Conservation (phyloP, 73 alveolate genomes). For the Tetrahymena borealis region DNA sequence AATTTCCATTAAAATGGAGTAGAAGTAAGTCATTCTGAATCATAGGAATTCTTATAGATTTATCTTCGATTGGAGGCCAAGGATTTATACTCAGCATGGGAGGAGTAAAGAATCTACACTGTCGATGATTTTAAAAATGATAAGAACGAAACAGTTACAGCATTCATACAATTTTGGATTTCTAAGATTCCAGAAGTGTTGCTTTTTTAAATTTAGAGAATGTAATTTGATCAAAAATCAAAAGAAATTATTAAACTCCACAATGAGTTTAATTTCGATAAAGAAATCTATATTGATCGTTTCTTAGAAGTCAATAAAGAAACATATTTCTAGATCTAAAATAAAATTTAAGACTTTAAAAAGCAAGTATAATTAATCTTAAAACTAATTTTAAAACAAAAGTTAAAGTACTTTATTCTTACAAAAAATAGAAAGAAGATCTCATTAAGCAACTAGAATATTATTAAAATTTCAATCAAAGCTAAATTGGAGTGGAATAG, state of each 20-base stretch:
- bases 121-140: conserved; percentile 50
- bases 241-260: conserved; percentile 38
- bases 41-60: neutral
- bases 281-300: conserved; percentile 64
- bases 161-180: conserved; percentile 49
- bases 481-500: no score
- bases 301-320: conserved; percentile 50
- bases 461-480: no score
- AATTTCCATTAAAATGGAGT: neutral
- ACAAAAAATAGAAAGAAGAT: no score
- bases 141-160: conserved; percentile 28
- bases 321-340: conserved; percentile 25
- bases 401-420: no score
- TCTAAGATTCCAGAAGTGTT: conserved; percentile 49
- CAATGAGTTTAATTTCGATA: conserved; percentile 56
- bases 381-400: no score
- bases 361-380: neutral
- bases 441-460: no score
- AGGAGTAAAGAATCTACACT: neutral
- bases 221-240: conserved; percentile 27
- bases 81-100: neutral
- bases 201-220: conserved; percentile 61
- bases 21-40: neutral
- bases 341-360: conserved; percentile 5
- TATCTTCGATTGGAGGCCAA: neutral